Conservation (phyloP, 140 eudicot species). For the Anethum foeniculum region DNA sequence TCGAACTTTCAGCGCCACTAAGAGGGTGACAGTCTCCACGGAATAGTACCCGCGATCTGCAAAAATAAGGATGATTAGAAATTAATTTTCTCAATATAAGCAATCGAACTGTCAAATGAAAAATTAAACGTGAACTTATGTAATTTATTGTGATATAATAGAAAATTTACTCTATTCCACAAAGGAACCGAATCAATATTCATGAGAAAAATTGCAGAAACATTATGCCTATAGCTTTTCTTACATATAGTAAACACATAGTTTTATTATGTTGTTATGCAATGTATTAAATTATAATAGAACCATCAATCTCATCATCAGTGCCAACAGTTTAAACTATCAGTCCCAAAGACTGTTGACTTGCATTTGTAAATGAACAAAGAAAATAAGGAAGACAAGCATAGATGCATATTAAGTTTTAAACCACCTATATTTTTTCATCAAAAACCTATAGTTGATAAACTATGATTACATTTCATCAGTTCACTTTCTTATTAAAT, state of each 20-base stretch:
- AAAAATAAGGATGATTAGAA: slow-evolving; percentile 16
- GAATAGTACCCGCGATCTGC: slow-evolving; percentile 96
- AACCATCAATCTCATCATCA: not conserved
- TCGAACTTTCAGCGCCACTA: slow-evolving; percentile 89
- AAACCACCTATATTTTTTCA: not conserved
- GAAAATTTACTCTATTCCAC: not conserved
- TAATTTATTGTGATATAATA: not conserved
- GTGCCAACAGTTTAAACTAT: not conserved
- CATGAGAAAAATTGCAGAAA: not conserved
- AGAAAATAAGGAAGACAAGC: not conserved
- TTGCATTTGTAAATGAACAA: not conserved
- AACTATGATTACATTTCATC: not conserved
- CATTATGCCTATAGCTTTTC: not conserved
- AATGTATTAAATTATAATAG: not conserved
- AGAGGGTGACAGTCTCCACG: slow-evolving; percentile 78
- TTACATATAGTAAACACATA: not conserved
- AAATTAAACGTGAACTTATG: not conserved
- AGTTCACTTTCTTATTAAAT: not conserved
- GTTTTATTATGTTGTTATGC: not conserved
- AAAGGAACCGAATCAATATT: not conserved
- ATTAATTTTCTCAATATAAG: not conserved
- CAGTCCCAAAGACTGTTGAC: not conserved
- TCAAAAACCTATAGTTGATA: not conserved
- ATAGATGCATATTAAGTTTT: not conserved
- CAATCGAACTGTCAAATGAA: not conserved